Percentiles rank a stretch among this genome's conserved stretches.
phyloP scores from a whole-genome alignment of 1,284 basidiomycete genomes.

The Boletus sp. region DNA sequence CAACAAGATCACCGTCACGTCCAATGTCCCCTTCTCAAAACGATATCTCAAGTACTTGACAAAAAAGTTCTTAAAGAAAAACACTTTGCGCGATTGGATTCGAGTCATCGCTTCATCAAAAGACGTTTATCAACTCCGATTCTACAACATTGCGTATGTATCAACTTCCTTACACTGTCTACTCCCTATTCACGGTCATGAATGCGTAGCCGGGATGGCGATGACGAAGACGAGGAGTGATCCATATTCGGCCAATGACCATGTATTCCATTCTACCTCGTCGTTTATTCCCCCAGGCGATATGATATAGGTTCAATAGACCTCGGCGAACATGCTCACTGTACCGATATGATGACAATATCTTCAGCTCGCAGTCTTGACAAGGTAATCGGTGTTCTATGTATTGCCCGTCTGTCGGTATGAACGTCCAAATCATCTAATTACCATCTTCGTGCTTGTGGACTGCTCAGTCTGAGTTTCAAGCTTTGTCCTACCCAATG shows the following conservation, averaged over 20 bases:
- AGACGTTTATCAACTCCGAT: constrained; percentile 86
- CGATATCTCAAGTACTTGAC: constrained; percentile 92
- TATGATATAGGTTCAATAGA: constrained; percentile 6
- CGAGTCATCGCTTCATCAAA: constrained; percentile 87
- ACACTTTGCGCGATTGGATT: constrained; percentile 81
- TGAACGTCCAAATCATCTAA: constrained; percentile 13
- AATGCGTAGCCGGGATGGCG: constrained; percentile 38
- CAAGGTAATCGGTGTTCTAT: no score
- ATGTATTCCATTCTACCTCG: constrained; percentile 7
- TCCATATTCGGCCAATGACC: background rate
- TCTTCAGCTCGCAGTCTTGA: no score
- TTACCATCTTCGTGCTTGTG: constrained; percentile 10
- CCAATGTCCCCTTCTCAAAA: constrained; percentile 86
- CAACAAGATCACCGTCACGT: constrained; percentile 76
- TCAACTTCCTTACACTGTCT: background rate
- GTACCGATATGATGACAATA: no score
- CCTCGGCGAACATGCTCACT: background rate
- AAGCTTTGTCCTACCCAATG: constrained; percentile 48
- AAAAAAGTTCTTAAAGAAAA: constrained; percentile 95
- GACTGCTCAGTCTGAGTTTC: constrained; percentile 23
- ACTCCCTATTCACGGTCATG: constrained; percentile 8
- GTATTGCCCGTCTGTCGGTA: background rate
- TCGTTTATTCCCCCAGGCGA: background rate
- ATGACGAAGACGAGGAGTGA: constrained; percentile 54
- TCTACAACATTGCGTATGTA: constrained; percentile 91